Conservation (phyloP, 2,329 filamentous ascomycete species). For the Aspergillus spinulosporus region DNA sequence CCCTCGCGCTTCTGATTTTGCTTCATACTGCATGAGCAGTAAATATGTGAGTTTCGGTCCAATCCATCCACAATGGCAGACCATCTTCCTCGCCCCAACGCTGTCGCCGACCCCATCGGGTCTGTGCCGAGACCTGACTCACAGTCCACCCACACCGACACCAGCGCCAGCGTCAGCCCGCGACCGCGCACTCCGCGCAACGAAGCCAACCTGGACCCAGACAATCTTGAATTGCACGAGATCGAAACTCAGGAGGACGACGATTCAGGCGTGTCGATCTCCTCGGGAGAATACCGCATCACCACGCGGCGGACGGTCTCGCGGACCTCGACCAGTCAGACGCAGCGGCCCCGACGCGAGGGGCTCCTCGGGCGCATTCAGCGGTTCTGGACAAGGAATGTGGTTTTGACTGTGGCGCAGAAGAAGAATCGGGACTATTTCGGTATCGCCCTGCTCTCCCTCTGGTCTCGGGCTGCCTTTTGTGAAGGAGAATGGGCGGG, state of each 20-base stretch:
- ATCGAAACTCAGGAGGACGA: conserved; percentile 33
- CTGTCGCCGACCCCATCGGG: background rate
- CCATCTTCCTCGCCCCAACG: background rate
- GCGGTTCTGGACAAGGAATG: conserved; percentile 76
- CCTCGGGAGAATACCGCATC: conserved; percentile 36
- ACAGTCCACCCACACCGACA: background rate
- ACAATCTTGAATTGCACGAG: conserved; percentile 32
- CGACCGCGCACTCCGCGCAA: conserved; percentile 1
- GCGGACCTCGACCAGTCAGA: conserved; percentile 17
- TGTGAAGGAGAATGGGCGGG: background rate
- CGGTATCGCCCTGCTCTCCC: conserved; percentile 28
- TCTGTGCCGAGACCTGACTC: background rate
- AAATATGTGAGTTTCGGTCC: too few relatives aligned
- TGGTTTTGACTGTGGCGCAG: conserved; percentile 40
- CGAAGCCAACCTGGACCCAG: conserved; percentile 13
- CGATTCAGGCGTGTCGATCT: conserved; percentile 31
- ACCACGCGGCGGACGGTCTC: conserved; percentile 28
- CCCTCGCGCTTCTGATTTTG: too few relatives aligned
- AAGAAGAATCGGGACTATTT: conserved; percentile 46
- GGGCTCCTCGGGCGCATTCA: conserved; percentile 65
- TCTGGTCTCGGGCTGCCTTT: background rate
- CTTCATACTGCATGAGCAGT: too few relatives aligned
- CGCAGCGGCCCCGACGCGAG: conserved; percentile 24
- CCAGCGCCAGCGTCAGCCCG: background rate
- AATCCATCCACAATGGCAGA: background rate